Evolutionary conservation across 148 eudicot species (phyloP).

Genomic region (Rhododendron simsii): DNA sequence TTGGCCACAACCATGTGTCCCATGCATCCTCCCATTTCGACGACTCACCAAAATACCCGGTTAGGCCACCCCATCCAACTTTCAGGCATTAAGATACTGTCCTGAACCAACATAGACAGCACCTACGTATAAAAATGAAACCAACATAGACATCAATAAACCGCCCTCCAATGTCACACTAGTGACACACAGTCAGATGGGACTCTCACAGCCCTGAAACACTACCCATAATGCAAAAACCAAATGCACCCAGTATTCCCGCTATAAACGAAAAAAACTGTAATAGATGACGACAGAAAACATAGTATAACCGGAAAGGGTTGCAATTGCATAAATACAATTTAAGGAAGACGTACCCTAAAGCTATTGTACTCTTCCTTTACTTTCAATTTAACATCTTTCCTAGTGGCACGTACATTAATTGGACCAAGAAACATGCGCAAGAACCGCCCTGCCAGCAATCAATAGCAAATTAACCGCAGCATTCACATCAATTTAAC

Average conservation of each 20-base stretch:
- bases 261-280: background rate
- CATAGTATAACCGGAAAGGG: background rate
- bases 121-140: no score
- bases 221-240: background rate
- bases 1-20: no score
- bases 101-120: no score
- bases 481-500: background rate
- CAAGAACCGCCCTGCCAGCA: constrained; percentile 57
- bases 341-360: constrained; percentile 45
- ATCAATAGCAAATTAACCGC: constrained; percentile 5
- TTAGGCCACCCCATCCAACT: no score
- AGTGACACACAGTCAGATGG: background rate
- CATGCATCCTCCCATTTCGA: no score
- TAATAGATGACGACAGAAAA: background rate
- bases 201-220: background rate
- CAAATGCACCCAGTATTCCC: background rate
- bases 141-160: background rate
- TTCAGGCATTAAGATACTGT: no score
- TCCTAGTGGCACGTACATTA: constrained; percentile 78
- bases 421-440: constrained; percentile 89
- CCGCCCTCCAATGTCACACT: background rate
- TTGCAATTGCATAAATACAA: background rate
- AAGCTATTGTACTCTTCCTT: constrained; percentile 91
- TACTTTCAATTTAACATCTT: constrained; percentile 90
- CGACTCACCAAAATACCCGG: no score